Base-by-base conservation (phyloP, 1,284 basidiomycete species). In the Sphaerobolus stellatus region DNA sequence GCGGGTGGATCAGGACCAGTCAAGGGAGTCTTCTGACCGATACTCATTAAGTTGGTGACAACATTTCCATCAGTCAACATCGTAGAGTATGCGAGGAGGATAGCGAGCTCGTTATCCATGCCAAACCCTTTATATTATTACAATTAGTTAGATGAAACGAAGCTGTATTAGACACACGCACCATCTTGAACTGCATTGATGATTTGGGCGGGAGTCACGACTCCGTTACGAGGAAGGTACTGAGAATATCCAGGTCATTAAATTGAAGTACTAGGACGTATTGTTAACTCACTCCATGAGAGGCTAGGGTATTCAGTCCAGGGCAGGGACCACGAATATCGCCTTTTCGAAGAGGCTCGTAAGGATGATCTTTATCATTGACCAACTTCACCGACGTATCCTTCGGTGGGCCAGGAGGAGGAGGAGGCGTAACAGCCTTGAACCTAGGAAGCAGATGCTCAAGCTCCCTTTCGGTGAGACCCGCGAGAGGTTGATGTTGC, bases 11-110 rank as follows among this genome's bases (percentile, higher is more conserved):
- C 25, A n/a, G 49, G 49, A 5, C 49, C 49, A 25, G 49, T 50
- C n/a, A 41, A 25, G 27, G 18, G 33, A 9, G 49, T 38, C 11
- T 24, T 36, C 6, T 24, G 8, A 5, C 49, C 49, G 34, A 50
- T 50, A 31, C 49, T 50, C 34, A 50, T 38, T 9, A 50, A 27
- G 28, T 50, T 50, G 7, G 49, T 50, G 16, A 50, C 33, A 7
- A n/a, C 33, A 36, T 50, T 50, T 2, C 49, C 49, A 25, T 50
- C 49, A 24, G 40, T 36, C 11, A 50, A 36, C 13, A 50, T 30
- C 7, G 34, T 38, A 18, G 33, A 33, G 24, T 22, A 50, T 41
- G 31, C 38, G n/a, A 50, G 33, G 16, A 36, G 13, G n/a, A 36
- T 43, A 7, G 49, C 49, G 14, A 41, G 22, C 11, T 24, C n/a